Evolutionary conservation across 495 filamentous ascomycete genomes (phyloP).

Genomic region (Peziza echinospora): DNA sequence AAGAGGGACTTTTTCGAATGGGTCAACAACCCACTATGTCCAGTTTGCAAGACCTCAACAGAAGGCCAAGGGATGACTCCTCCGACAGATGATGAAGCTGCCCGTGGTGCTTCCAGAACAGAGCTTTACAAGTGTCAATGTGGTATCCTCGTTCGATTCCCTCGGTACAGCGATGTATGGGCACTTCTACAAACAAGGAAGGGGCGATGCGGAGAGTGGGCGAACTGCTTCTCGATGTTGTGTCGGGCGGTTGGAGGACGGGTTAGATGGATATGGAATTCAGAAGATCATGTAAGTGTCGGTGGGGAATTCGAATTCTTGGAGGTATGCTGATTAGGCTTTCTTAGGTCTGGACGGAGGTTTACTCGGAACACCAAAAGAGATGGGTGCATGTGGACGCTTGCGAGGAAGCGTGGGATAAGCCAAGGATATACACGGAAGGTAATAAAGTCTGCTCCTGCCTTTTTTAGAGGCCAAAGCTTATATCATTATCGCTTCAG

Average conservation of each 20-base stretch:
- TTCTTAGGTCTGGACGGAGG: conserved; percentile 65
- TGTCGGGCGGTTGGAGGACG: conserved; percentile 78
- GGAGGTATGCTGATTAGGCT: background rate
- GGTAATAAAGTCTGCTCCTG: too few relatives aligned
- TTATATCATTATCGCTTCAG: conserved; percentile 17
- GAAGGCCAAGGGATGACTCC: conserved; percentile 58
- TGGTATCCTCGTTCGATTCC: conserved; percentile 63
- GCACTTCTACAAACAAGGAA: conserved; percentile 63
- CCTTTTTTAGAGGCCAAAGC: background rate
- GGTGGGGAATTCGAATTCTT: background rate
- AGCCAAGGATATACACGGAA: conserved; percentile 77
- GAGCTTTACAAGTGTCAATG: conserved; percentile 86
- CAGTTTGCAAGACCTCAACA: conserved; percentile 60
- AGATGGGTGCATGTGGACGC: conserved; percentile 95
- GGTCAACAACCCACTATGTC: conserved; percentile 85
- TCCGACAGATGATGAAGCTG: conserved; percentile 70
- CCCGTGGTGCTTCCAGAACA: conserved; percentile 63
- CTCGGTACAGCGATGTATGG: conserved; percentile 92
- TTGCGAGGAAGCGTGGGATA: conserved; percentile 91
- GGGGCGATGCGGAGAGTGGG: conserved; percentile 87
- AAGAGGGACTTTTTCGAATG: conserved; percentile 84
- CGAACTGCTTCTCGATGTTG: conserved; percentile 96
- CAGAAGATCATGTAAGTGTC: conserved; percentile 49
- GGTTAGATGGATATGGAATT: conserved; percentile 96
- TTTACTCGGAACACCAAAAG: conserved; percentile 82